Conservation (phyloP, 192 early-diverging fungal genomes). For the Lobulomyces angularis region DNA sequence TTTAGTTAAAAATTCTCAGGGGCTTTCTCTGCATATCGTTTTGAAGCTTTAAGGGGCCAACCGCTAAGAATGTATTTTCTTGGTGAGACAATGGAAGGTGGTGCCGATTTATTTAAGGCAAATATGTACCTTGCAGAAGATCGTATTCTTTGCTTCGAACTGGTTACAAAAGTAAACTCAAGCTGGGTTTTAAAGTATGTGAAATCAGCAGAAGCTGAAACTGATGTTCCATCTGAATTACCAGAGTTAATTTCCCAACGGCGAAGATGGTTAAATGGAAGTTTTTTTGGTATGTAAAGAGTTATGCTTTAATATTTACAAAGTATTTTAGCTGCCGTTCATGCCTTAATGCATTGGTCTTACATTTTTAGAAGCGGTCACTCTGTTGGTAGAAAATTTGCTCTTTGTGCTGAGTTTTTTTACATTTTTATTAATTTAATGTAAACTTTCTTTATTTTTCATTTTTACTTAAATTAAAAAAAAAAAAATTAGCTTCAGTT, state of each 20-base stretch:
- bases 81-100: slow-evolving; percentile 46
- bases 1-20: no score
- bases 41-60: slow-evolving; percentile 35
- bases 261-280: slow-evolving; percentile 70
- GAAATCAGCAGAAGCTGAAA: slow-evolving; percentile 50
- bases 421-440: slow-evolving; percentile 58
- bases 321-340: no score
- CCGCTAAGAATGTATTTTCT: slow-evolving; percentile 60
- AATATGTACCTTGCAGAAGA: slow-evolving; percentile 58
- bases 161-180: slow-evolving; percentile 50
- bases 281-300: no score
- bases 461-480: slow-evolving; percentile 30
- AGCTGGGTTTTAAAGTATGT: slow-evolving; percentile 57
- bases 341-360: slow-evolving; percentile 44
- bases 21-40: slow-evolving; percentile 68
- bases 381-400: slow-evolving; percentile 29
- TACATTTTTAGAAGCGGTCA: slow-evolving; percentile 45
- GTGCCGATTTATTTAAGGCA: slow-evolving; percentile 26
- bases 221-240: slow-evolving; percentile 60
- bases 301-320: no score
- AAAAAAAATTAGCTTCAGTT: no score
- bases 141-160: slow-evolving; percentile 73
- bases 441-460: slow-evolving; percentile 45
- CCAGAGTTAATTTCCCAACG: slow-evolving; percentile 70
- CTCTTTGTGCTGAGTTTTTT: slow-evolving; percentile 44